Evolutionary conservation across 2,329 filamentous ascomycete species (phyloP), one percentile per base, ranked within the genome.

Genomic region (Chaetomium olivaceum): DNA sequence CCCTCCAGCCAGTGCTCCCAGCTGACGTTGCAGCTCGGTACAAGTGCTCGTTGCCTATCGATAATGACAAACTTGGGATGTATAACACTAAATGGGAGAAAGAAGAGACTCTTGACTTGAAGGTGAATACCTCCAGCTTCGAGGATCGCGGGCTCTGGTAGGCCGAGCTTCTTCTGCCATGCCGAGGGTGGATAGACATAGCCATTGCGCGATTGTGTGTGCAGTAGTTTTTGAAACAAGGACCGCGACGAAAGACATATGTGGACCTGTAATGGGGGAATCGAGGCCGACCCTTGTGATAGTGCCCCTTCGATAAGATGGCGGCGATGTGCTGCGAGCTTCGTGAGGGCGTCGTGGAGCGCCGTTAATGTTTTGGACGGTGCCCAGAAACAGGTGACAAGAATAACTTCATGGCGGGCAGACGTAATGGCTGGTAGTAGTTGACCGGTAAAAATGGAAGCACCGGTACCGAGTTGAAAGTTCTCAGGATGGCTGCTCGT

Each of bases 1-100:
- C 89, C 90, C 75, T 96, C 92, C 29, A 94, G 89, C 92, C 92
- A 96, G n/a, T 86, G 78, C 76, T 95, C 92, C 90, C 90, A 95
- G 73, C 90, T 93, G 4, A 96, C 86, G 71, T 96, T 96, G 76
- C 91, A 93, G 71, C 89, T 92, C 0, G 91, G 91, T 11, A 95
- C 76, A 71, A 89, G 89, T 0, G 89, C 89, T 2, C 78, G 81
- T 36, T 80, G 76, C 0, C 89, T 83, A 74, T 96, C 92, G 1
- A 94, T 76, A 16, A 95, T 82, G 46, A 94, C 82, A 71, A 91
- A 94, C 73, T 96, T 96, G 0, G 91, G 89, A 74, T 96, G 92
- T 87, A 95, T 91, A n/a, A 96, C 89, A 72, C 91, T 92, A 66
- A 95, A 88, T 0, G 92, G 92, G 2, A 88, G 80, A 68, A 94